Conservation (phyloP, 2,329 filamentous ascomycete genomes). For the Colletotrichum sp. region DNA sequence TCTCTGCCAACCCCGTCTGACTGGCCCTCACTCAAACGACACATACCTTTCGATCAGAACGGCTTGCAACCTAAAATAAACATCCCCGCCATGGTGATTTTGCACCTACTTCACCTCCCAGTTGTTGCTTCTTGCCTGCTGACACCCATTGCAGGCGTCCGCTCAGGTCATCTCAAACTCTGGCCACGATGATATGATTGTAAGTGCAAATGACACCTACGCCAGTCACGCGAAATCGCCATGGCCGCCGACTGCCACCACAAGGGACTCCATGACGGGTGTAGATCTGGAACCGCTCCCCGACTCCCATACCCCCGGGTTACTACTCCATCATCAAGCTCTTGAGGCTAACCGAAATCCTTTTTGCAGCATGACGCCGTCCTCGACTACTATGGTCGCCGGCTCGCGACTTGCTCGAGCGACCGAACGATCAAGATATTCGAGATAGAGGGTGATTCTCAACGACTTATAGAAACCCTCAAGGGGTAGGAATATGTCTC, state of each 20-base stretch:
- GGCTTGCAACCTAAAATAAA: background rate
- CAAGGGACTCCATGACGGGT: background rate
- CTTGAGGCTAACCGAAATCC: background rate
- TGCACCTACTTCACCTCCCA: background rate
- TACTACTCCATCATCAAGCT: background rate
- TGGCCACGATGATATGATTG: conserved; percentile 98
- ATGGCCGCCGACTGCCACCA: background rate
- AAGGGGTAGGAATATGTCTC: conserved; percentile 72
- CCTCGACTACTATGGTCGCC: conserved; percentile 96
- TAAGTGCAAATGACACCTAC: conserved; percentile 57
- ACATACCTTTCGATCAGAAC: background rate
- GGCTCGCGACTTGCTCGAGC: conserved; percentile 95
- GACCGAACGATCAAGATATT: conserved; percentile 99
- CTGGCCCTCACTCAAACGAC: background rate
- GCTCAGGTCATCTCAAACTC: conserved; percentile 51
- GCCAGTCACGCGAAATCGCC: background rate
- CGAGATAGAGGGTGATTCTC: conserved; percentile 92
- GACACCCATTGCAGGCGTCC: conserved; percentile 24
- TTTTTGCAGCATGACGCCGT: conserved; percentile 85
- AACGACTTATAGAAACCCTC: conserved; percentile 88
- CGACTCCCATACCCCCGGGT: background rate
- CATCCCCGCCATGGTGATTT: background rate
- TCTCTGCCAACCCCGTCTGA: background rate
- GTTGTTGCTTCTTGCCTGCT: background rate
- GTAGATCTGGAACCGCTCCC: background rate